Base-by-base conservation (phyloP, 164 flowering plant genomes). In the Amborella trichopoda region DNA sequence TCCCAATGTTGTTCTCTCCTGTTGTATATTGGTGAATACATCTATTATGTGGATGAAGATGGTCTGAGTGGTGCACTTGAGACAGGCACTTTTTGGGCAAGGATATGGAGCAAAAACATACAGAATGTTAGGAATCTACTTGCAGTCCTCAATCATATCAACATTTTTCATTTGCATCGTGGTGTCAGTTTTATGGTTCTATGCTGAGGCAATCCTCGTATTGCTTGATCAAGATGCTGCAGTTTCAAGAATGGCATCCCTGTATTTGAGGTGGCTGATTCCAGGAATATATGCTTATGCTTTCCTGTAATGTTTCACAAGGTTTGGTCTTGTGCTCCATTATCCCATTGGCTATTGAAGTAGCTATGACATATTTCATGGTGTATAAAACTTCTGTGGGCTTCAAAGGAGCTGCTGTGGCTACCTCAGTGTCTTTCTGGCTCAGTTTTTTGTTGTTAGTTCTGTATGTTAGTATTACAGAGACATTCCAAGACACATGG, bases 71-170 rank as follows among this genome's bases (percentile, higher is more conserved):
- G 97, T 23, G 97, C 84, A 38, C 75, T 88, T 0, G 95, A 89
- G 62, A 89, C n/a, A n/a, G n/a, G n/a, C 97, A 10, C 76, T 83
- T 3, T 85, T 95, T 39, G 95, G 95, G 10, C 95, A 85, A 83
- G 94, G 72, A 44, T 85, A 59, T 51, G 95, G 95, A 1, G 95
- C 95, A 26, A 64, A 66, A 54, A 0, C 56, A 16, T 85, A 80
- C 56, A 57, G 72, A 43, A 65, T 68, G 77, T 17, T 89, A 48
- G 97, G 97, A 16, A 68, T 89, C 39, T 68, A 89, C 52, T 73
- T 89, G 0, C 95, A 89, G 52, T 63, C 97, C 14, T 78, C 94
- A 1, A 67, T 78, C 54, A 69, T 89, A 20, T 75, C 75, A 5
- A 67, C 94, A 1, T 30, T 74, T 38, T 25, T 74, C 48, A 72